Conservation (phyloP, 2,329 filamentous ascomycete species). For the Pseudocercospora macadamiae region DNA sequence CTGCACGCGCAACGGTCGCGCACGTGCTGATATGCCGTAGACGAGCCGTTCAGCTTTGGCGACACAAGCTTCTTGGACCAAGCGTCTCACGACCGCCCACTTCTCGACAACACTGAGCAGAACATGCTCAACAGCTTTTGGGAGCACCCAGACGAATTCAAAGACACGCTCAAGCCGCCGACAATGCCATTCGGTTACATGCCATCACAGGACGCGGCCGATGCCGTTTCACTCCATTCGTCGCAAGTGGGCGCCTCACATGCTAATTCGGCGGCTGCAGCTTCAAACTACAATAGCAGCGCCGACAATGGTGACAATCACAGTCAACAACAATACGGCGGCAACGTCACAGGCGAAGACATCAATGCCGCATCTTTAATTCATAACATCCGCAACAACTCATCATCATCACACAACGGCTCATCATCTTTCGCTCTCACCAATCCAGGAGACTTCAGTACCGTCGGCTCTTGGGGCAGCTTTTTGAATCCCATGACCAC, state of each 20-base stretch:
- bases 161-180: constrained; percentile 6
- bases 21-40: neutral
- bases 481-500: constrained; percentile 5
- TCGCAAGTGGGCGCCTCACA: neutral
- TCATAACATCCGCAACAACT: constrained; percentile 15
- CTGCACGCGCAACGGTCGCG: neutral
- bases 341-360: constrained; percentile 8
- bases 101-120: constrained; percentile 17
- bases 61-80: neutral
- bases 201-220: constrained; percentile 7
- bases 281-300: neutral
- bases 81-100: constrained; percentile 8
- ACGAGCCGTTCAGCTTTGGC: neutral
- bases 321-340: constrained; percentile 1
- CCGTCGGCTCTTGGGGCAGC: constrained; percentile 6
- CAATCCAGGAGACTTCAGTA: constrained; percentile 4
- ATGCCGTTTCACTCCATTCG: neutral
- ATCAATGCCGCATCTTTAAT: constrained; percentile 6
- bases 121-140: constrained; percentile 19
- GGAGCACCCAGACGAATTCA: constrained; percentile 20
- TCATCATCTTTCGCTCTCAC: constrained; percentile 8
- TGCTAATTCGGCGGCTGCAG: neutral
- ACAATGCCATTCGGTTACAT: constrained; percentile 9
- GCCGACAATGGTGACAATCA: neutral
- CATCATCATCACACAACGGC: constrained; percentile 9